A percentile compares a stretch with the other conserved stretches of the same genome.
Conservation (phyloP, 2,329 filamentous ascomycete genomes). For the Alternaria consortialis region DNA sequence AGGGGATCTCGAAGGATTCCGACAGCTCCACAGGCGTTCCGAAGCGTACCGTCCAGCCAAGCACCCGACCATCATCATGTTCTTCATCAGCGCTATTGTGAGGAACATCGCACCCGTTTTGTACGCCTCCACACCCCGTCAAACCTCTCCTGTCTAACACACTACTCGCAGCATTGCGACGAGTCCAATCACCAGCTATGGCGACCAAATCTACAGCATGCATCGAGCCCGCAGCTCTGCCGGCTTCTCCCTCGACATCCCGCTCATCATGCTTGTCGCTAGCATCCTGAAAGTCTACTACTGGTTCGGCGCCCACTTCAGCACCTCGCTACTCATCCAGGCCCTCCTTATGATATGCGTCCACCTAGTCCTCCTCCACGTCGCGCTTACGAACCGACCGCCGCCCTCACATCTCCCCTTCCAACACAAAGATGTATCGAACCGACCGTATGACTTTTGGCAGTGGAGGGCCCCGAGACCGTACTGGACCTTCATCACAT, state of each 20-base stretch:
- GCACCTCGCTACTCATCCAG: slow-evolving; percentile 66
- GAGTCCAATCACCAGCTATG: slow-evolving; percentile 71
- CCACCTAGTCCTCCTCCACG: slow-evolving; percentile 67
- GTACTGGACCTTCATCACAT: slow-evolving; percentile 81
- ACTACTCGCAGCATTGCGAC: slow-evolving; percentile 62
- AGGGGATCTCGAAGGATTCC: background rate
- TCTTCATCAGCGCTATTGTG: slow-evolving; percentile 47
- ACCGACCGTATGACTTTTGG: slow-evolving; percentile 81
- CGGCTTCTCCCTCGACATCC: slow-evolving; percentile 73
- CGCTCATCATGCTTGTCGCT: slow-evolving; percentile 71
- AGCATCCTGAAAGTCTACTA: slow-evolving; percentile 72
- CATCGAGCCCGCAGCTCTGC: slow-evolving; percentile 67
- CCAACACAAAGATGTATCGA: slow-evolving; percentile 57
- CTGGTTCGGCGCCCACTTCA: slow-evolving; percentile 71
- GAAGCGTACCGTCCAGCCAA: slow-evolving; percentile 7
- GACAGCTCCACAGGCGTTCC: slow-evolving; percentile 10
- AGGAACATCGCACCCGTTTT: slow-evolving; percentile 51
- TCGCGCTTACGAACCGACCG: slow-evolving; percentile 66
- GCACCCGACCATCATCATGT: slow-evolving; percentile 35
- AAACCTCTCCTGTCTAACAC: slow-evolving; percentile 10
- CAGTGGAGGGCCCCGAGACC: slow-evolving; percentile 78
- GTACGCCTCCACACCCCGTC: slow-evolving; percentile 30
- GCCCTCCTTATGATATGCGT: slow-evolving; percentile 68
- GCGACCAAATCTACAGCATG: slow-evolving; percentile 72
- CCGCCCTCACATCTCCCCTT: slow-evolving; percentile 65